Evolutionary conservation across 495 filamentous ascomycete genomes (phyloP), one percentile per base, ranked within the genome.

Genomic region (Penicillium argentinense): DNA sequence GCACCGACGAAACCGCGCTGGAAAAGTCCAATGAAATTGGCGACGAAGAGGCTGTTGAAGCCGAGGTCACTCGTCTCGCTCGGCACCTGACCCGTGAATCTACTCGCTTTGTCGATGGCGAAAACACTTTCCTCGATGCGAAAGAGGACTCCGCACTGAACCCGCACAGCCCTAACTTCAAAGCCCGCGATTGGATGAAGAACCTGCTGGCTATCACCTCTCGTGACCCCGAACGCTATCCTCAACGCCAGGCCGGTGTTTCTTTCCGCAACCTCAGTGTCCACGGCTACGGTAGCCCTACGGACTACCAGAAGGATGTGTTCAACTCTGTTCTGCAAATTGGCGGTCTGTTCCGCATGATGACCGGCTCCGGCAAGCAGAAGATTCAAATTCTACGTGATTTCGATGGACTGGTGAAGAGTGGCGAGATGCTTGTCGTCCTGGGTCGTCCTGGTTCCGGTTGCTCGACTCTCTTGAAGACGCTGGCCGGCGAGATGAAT

Each of bases 251-350:
- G 23, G 74, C 75, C 5, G 76, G 77, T 26, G 51, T 79, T 5
- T 55, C 69, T 2, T 78, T 74, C 56, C 79, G 76, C 54, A 80
- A 88, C 54, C 69, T 93, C 46, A 87, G 78, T 47, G 83, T 89
- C 17, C 83, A 89, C 65, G 88, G 88, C 23, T 91, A 82, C 59
- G 88, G 87, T 17, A 80, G 76, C 33, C 71, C 85, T 1, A 88
- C 87, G 2, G 87, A 91, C 64, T 92, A 87, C 58, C 88, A 93
- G 62, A 91, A 91, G 71, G 82, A 86, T 66, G 82, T 89, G 40
- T 69, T 77, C 52, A 91, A 89, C 63, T 69, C 84, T 19, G 76
- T 82, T 59, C 65, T 89, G 34, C 77, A 84, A 49, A 53, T 71
- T 9, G 71, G 71, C 16, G 73, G 74, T 5, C 40, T 81, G 6